A percentile compares a stretch with the other conserved stretches of the same genome.
Evolutionary conservation across 768 basidiomycete species (phyloP).

Genomic region (Lentinula aciculospora): DNA sequence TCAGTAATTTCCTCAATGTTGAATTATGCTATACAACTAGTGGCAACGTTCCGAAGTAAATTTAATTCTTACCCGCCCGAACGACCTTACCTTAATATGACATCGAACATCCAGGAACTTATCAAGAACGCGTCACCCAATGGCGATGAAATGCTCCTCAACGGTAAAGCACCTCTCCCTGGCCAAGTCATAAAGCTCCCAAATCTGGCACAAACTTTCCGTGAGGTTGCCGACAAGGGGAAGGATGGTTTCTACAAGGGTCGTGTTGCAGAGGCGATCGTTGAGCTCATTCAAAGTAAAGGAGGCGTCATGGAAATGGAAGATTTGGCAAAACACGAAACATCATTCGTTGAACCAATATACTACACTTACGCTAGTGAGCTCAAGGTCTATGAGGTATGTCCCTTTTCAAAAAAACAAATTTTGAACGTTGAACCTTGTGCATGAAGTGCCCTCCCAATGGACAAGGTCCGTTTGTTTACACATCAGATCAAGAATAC

Average conservation of each 20-base stretch:
- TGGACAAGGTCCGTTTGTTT: constrained; percentile 64
- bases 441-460: constrained; percentile 81
- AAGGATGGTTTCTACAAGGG: constrained; percentile 95
- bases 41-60: constrained; percentile 56
- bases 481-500: background rate
- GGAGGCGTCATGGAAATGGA: constrained; percentile 93
- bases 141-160: constrained; percentile 78
- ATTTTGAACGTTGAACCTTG: constrained; percentile 4
- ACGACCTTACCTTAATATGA: background rate
- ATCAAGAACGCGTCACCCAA: constrained; percentile 84
- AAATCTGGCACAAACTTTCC: constrained; percentile 80
- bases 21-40: constrained; percentile 18
- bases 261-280: constrained; percentile 81
- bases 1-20: background rate
- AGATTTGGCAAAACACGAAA: constrained; percentile 83
- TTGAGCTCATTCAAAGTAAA: constrained; percentile 75
- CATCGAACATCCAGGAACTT: constrained; percentile 35
- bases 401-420: constrained; percentile 6
- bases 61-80: background rate
- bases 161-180: constrained; percentile 77
- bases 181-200: constrained; percentile 83
- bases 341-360: constrained; percentile 84
- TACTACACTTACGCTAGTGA: constrained; percentile 82
- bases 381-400: constrained; percentile 87
- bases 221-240: constrained; percentile 71